Evolutionary conservation across 164 flowering plant genomes (phyloP), one percentile per base, ranked within the genome.

Genomic region (Vitis amurensis): DNA sequence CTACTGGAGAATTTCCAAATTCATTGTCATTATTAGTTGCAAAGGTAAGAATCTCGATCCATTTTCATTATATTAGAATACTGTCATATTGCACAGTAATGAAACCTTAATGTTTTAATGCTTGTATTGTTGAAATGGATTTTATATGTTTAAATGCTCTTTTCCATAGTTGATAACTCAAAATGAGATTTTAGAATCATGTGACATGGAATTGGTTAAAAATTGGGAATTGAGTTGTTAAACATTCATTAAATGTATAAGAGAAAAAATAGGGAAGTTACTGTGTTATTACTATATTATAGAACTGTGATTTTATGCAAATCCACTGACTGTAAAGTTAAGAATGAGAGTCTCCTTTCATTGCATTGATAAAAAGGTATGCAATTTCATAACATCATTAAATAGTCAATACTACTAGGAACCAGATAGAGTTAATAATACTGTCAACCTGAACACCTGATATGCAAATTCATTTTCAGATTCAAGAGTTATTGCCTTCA

Each of bases 1-100:
- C 80, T 15, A 93, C 98, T 23, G 95, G 97, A 72, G 99, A 96
- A 67, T 88, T 96, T 76, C 99, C 99, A 31, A 76, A 80, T 76
- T 96, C 98, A 62, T 47, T 92, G 58, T 79, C 84, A 14, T 12
- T 90, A 56, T 77, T 93, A 65, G 72, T 88, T 82, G 93, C 83
- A 64, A 88, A 93, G 98, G 99, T 91, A 48, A 83, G 86, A 51
- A 61, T 64, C 77, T 70, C 53, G 27, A 53, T 50, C 14, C 12
- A 9, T 64, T 67, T 59, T 47, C 37, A 48, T 14, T 59, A 59
- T 11, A 53, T 48, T 15, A 6, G 15, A 47, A 23, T 23, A 23
- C 27, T 23, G 27, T 23, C 27, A 23, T 23, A 23, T 23, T 23
- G 27, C 27, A 23, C 27, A 23, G 27, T 23, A 23, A 53, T 53